phyloP scores from a whole-genome alignment of 495 filamentous ascomycete species.

The Penicillium ochrochloron region DNA sequence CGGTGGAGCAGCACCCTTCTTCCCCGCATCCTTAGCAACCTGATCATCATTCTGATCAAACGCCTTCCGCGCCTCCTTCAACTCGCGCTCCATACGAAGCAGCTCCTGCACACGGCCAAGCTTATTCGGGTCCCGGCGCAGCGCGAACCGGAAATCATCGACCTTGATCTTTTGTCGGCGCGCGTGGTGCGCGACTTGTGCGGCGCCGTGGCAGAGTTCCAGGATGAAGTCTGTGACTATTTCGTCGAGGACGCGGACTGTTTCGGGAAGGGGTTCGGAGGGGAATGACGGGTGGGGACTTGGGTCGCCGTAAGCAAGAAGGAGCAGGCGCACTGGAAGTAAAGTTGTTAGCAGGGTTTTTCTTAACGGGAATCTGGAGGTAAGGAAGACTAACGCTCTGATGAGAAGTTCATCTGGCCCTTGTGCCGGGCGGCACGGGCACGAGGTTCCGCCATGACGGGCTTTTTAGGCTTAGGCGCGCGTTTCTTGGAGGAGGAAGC shows the following conservation, averaged over 20 bases:
- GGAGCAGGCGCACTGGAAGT: conserved; percentile 70
- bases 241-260: conserved; percentile 86
- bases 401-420: conserved; percentile 85
- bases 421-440: conserved; percentile 81
- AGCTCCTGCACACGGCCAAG: conserved; percentile 90
- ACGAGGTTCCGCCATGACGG: conserved; percentile 66
- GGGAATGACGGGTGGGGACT: conserved; percentile 48
- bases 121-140: conserved; percentile 81
- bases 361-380: neutral
- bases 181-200: conserved; percentile 76
- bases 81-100: conserved; percentile 75
- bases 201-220: conserved; percentile 86
- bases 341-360: conserved; percentile 10
- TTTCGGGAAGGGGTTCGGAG: conserved; percentile 72
- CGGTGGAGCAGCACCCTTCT: conserved; percentile 33
- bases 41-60: conserved; percentile 63
- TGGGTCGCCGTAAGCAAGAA: conserved; percentile 86
- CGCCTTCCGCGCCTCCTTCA: conserved; percentile 75
- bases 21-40: conserved; percentile 49
- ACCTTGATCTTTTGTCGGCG: conserved; percentile 95
- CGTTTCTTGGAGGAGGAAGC: conserved; percentile 11
- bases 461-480: neutral
- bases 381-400: conserved; percentile 64
- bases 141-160: conserved; percentile 93
- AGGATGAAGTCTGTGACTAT: conserved; percentile 91